Evolutionary conservation across 148 eudicot species (phyloP), one percentile per base, ranked within the genome.

Genomic region (Diospyros lotus): DNA sequence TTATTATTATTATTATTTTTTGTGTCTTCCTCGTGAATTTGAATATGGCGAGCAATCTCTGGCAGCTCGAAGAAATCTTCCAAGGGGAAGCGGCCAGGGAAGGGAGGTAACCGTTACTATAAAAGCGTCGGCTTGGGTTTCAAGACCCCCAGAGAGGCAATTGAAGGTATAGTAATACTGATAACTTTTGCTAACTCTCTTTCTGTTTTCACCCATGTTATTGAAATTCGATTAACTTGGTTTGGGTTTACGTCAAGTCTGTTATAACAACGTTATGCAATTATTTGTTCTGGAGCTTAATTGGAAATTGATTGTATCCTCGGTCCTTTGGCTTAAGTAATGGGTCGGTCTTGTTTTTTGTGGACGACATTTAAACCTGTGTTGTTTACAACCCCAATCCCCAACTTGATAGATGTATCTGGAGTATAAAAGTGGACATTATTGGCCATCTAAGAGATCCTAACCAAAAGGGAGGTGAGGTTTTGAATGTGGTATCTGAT

Each of bases 31-130:
- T 28, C 28, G 0, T 28, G 28, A 28, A 28, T 28, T 28, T 28
- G 28, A 28, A 28, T 28, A 28, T 28, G 28, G 28, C 28, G 28
- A 8, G 52, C 43, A 59, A 68, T 45, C 15, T 41, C 9, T 39
- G 59, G 59, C 58, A 76, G 78, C 73, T 77, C 77, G 61, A 77
- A 81, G 78, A 77, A 81, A 61, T 17, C 80, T 12, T 77, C 74
- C 1, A 81, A 81, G 74, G 83, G 83, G 14, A 81, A 81, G 80
- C 66, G 80, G 58, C 83, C 84, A 4, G 84, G 84, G 46, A 81
- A 81, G 74, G 84, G 84, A 4, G 84, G 84, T 12, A 81, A 81
- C 52, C 77, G 84, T 5, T 81, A 63, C 72, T 74, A 41, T 52
- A 81, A 81, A 76, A 77, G 73, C 59, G 51, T 81, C 17, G 84